Evolutionary conservation across 768 basidiomycete genomes (phyloP).

Genomic region (Lactifluus echinatus): DNA sequence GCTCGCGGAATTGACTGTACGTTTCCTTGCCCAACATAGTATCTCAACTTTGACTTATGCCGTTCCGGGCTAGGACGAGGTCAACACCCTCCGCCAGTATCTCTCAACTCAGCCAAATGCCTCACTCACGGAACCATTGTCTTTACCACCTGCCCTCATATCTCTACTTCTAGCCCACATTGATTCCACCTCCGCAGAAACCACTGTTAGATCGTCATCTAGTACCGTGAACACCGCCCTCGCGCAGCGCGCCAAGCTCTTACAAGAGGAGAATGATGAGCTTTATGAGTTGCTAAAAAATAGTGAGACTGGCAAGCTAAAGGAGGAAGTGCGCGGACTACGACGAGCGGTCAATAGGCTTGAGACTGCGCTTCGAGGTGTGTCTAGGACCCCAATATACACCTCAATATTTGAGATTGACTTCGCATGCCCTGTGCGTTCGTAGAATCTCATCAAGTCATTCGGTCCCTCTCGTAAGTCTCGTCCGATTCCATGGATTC

Average conservation of each 20-base stretch:
- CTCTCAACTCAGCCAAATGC: constrained; percentile 52
- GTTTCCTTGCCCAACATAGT: constrained; percentile 25
- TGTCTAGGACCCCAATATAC: constrained; percentile 16
- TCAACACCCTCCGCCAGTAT: constrained; percentile 58
- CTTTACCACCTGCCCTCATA: constrained; percentile 62
- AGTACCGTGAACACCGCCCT: constrained; percentile 65
- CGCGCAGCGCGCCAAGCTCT: constrained; percentile 57
- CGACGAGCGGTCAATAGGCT: constrained; percentile 58
- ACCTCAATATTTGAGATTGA: constrained; percentile 1
- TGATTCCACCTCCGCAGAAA: constrained; percentile 31
- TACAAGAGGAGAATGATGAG: constrained; percentile 87
- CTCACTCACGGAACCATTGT: constrained; percentile 51
- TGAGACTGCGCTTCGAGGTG: constrained; percentile 72
- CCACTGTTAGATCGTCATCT: constrained; percentile 26
- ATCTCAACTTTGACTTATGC: not conserved
- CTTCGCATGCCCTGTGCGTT: not conserved
- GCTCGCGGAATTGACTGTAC: constrained; percentile 61
- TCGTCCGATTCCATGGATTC: not conserved
- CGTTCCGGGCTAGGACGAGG: constrained; percentile 50
- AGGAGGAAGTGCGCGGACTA: constrained; percentile 71
- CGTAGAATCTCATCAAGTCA: constrained; percentile 70
- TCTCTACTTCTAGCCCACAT: constrained; percentile 65
- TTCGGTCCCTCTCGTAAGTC: constrained; percentile 64
- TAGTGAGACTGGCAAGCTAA: constrained; percentile 71
- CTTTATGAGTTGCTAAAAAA: constrained; percentile 65